phyloP scores from a whole-genome alignment of 805 yeast genomes.

The Kluyveromyces nonfermentans region DNA sequence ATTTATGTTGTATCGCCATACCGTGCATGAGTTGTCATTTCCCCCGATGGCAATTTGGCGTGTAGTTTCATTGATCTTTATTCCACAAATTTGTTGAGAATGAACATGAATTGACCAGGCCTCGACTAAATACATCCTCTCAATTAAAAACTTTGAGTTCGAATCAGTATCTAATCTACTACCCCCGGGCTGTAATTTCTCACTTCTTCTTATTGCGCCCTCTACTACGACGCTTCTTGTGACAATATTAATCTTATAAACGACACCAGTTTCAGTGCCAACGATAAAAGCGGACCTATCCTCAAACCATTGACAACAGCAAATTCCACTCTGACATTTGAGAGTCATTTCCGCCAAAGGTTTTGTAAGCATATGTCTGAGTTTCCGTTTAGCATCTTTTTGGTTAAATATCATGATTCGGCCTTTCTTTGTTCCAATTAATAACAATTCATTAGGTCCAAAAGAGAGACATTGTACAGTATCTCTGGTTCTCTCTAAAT shows the following conservation, averaged over 20 bases:
- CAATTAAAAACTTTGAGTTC: conserved; percentile 1
- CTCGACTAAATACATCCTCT: conserved; percentile 7
- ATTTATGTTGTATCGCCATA: conserved; percentile 55
- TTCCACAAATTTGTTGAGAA: conserved; percentile 54
- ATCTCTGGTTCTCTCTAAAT: conserved; percentile 27
- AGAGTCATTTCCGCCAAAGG: conserved; percentile 3
- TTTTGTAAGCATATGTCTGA: not conserved
- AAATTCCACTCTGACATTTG: conserved; percentile 34
- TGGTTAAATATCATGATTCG: conserved; percentile 39
- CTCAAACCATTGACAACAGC: conserved; percentile 53
- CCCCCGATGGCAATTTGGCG: conserved; percentile 70
- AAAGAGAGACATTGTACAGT: conserved; percentile 50
- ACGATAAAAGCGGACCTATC: conserved; percentile 34
- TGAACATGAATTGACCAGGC: conserved; percentile 35
- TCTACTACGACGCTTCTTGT: not conserved
- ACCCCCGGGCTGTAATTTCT: not conserved
- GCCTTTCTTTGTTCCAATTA: conserved; percentile 55
- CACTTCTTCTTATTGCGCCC: not conserved
- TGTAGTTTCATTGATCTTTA: conserved; percentile 37
- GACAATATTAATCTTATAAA: conserved; percentile 34
- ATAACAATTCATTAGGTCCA: conserved; percentile 35
- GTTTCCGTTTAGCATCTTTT: conserved; percentile 2
- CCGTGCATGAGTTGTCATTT: conserved; percentile 69
- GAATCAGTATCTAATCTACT: not conserved
- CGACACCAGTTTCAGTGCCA: conserved; percentile 61